These are phyloP conservation scores for Cyclotella baltica DNA, from an alignment of 108 stramenopile species.

Conservation along the genomic window DNA sequence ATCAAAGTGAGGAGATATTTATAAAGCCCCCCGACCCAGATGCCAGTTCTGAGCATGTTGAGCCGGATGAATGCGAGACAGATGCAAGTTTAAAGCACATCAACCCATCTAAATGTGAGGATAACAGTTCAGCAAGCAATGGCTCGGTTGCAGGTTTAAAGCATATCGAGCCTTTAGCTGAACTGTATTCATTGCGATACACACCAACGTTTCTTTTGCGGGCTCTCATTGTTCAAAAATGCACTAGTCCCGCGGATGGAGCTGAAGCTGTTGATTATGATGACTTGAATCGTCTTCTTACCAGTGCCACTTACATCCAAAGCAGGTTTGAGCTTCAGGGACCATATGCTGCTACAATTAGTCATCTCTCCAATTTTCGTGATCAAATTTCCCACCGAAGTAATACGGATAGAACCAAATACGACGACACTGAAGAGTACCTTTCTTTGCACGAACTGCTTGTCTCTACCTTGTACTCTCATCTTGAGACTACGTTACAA, in stretches of 20 bases:
- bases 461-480: constrained; percentile 28
- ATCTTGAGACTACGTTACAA: constrained; percentile 30
- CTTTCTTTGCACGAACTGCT: constrained; percentile 26
- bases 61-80: too few species aligned
- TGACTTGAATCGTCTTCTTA: constrained; percentile 37
- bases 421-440: constrained; percentile 33
- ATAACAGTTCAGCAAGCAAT: constrained; percentile 4
- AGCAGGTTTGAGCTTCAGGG: constrained; percentile 45
- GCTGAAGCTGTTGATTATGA: constrained; percentile 10
- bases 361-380: constrained; percentile 44
- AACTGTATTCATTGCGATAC: constrained; percentile 37
- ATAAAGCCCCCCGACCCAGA: too few species aligned
- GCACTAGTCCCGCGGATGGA: neutral
- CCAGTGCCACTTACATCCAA: constrained; percentile 20
- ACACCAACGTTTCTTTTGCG: constrained; percentile 33
- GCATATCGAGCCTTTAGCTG: constrained; percentile 31
- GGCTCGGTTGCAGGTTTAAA: neutral
- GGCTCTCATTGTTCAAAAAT: constrained; percentile 23
- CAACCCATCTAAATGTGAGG: too few species aligned
- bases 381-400: constrained; percentile 13
- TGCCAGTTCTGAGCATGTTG: too few species aligned
- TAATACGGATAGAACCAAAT: constrained; percentile 20
- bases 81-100: too few species aligned
- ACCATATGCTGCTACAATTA: constrained; percentile 45
- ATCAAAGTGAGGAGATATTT: too few species aligned